phyloP scores from a whole-genome alignment of 2,329 filamentous ascomycete genomes.

The Cercospora janseana region DNA sequence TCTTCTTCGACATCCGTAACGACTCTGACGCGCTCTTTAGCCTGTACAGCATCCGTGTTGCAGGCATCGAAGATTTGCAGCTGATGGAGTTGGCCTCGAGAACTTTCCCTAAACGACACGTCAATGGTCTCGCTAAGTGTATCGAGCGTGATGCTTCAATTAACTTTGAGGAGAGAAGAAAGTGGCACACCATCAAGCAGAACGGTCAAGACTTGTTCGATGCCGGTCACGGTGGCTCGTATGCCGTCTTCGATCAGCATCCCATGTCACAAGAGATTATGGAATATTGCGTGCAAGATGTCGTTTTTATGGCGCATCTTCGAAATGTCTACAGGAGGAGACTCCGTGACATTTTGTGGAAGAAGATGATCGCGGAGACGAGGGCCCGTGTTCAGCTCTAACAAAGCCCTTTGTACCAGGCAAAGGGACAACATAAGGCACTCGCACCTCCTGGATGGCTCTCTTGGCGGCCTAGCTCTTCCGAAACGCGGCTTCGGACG shows the following conservation, averaged over 20 bases:
- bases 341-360: conserved; percentile 30
- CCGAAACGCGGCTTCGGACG: no score
- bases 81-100: conserved; percentile 54
- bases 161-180: not conserved
- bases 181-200: conserved; percentile 41
- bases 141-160: conserved; percentile 35
- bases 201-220: conserved; percentile 42
- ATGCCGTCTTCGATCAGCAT: conserved; percentile 50
- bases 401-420: not conserved
- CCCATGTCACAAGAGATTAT: conserved; percentile 44
- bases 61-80: conserved; percentile 54
- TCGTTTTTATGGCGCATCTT: conserved; percentile 42
- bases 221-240: conserved; percentile 46
- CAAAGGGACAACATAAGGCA: no score
- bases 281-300: conserved; percentile 51
- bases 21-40: conserved; percentile 57
- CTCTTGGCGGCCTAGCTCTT: no score
- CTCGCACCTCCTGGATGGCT: no score
- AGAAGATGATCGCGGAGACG: conserved; percentile 2
- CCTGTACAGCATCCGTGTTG: conserved; percentile 46
- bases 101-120: conserved; percentile 18
- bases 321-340: conserved; percentile 24
- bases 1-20: conserved; percentile 59
- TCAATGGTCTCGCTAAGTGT: conserved; percentile 44
- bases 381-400: not conserved